phyloP scores from a whole-genome alignment of 2,329 filamentous ascomycete genomes.

The Decorospora gaudefroyi region DNA sequence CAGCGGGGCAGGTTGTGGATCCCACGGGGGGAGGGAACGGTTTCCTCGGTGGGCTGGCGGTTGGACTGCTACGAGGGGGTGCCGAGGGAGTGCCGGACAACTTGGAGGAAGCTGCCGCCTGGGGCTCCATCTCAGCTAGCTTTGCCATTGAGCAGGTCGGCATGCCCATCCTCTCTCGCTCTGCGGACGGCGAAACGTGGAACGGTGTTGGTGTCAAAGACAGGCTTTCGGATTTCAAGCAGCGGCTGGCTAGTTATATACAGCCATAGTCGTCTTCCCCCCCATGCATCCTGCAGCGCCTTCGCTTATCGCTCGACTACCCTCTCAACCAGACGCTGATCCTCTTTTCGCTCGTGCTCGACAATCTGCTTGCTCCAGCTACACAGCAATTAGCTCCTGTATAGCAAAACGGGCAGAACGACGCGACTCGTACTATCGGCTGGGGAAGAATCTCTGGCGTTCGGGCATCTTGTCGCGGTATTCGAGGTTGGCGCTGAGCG shows the following conservation, averaged over 20 bases:
- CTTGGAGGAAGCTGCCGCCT: conserved; percentile 72
- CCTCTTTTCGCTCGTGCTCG: conserved; percentile 65
- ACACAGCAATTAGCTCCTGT: conserved; percentile 35
- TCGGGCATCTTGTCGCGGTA: conserved; percentile 75
- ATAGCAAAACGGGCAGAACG: conserved; percentile 4
- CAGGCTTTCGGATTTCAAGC: conserved; percentile 50
- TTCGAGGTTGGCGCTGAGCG: conserved; percentile 74
- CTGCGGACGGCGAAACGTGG: conserved; percentile 51
- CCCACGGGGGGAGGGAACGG: conserved; percentile 94
- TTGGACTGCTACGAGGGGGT: conserved; percentile 60
- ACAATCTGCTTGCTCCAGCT: conserved; percentile 75
- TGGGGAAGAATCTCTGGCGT: conserved; percentile 77
- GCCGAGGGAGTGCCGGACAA: conserved; percentile 48
- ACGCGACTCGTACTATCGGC: conserved; percentile 69
- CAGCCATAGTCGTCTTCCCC: conserved; percentile 40
- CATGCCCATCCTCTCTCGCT: conserved; percentile 63
- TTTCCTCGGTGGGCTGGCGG: conserved; percentile 70
- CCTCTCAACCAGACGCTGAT: conserved; percentile 31
- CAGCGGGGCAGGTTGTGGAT: conserved; percentile 69
- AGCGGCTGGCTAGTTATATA: conserved; percentile 47
- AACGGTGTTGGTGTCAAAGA: conserved; percentile 53
- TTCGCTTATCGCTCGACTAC: conserved; percentile 11
- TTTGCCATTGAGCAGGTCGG: conserved; percentile 96
- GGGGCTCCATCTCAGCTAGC: conserved; percentile 82
- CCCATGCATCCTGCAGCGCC: not conserved